Conservation (phyloP, 1,284 basidiomycete species). For the Boletus mariae region DNA sequence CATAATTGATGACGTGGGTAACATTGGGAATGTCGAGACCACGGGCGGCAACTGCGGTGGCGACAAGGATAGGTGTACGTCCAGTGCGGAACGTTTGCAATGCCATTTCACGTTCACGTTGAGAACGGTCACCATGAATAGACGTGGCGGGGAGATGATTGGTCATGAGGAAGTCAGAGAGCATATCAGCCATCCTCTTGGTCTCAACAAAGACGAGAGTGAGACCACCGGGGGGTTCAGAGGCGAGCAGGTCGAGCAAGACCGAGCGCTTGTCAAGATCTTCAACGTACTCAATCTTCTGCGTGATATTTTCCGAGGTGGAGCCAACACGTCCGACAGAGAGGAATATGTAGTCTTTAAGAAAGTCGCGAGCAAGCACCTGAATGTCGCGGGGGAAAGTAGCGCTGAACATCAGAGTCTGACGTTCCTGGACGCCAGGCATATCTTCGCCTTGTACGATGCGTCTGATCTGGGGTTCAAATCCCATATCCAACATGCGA, state of each 20-base stretch:
- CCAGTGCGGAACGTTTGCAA: slow-evolving; percentile 95
- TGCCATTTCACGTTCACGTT: slow-evolving; percentile 96
- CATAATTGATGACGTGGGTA: slow-evolving; percentile 98
- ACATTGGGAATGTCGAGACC: slow-evolving; percentile 99
- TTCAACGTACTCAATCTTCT: slow-evolving; percentile 98
- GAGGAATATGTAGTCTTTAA: slow-evolving; percentile 97
- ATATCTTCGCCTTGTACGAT: slow-evolving; percentile 99
- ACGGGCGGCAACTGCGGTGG: slow-evolving; percentile 97
- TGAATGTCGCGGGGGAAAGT: slow-evolving; percentile 99
- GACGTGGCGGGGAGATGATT: slow-evolving; percentile 90
- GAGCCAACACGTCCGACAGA: slow-evolving; percentile 98
- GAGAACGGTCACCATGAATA: slow-evolving; percentile 97
- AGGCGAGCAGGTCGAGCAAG: slow-evolving; percentile 89
- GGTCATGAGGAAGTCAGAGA: slow-evolving; percentile 92
- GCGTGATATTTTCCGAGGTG: slow-evolving; percentile 99
- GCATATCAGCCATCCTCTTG: slow-evolving; percentile 98
- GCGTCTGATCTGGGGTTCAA: slow-evolving; percentile 98
- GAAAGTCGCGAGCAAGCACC: slow-evolving; percentile 92
- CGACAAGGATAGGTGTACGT: slow-evolving; percentile 94
- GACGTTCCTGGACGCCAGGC: slow-evolving; percentile 88
- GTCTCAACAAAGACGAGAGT: slow-evolving; percentile 99
- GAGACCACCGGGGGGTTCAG: slow-evolving; percentile 71
- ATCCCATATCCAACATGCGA: slow-evolving; percentile 99
- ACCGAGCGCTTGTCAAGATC: slow-evolving; percentile 97
- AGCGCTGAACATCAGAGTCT: slow-evolving; percentile 99